Conservation (phyloP, 2,329 filamentous ascomycete species). For the Trichoderma breve region DNA sequence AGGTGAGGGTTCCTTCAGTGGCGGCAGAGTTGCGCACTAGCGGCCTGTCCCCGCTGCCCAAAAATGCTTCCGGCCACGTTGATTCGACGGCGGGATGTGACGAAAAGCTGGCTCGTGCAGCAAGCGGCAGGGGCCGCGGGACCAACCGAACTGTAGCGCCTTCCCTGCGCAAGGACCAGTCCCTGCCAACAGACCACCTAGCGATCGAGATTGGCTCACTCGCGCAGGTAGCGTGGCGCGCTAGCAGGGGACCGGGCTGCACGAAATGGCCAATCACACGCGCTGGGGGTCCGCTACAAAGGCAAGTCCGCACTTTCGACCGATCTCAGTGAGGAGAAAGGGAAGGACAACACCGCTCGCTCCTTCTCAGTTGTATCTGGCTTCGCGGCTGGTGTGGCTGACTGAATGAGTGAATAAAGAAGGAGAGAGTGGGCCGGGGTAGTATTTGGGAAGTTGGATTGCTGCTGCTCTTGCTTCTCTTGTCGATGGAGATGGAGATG, state of each 20-base stretch:
- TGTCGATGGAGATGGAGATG: neutral
- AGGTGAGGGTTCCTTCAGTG: constrained; percentile 18
- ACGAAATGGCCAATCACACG: constrained; percentile 18
- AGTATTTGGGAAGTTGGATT: neutral
- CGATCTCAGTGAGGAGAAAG: constrained; percentile 8
- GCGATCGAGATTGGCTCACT: constrained; percentile 43
- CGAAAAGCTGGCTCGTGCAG: constrained; percentile 45
- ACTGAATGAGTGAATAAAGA: constrained; percentile 12
- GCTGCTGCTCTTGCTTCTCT: neutral
- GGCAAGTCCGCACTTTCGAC: constrained; percentile 15
- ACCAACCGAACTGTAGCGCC: constrained; percentile 45
- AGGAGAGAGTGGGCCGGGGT: neutral
- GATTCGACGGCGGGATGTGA: constrained; percentile 45
- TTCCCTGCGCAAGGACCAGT: constrained; percentile 30
- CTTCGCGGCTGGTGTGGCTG: neutral
- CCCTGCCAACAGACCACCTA: constrained; percentile 30
- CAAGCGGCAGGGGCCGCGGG: constrained; percentile 45
- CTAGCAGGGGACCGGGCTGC: constrained; percentile 6
- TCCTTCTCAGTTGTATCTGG: neutral
- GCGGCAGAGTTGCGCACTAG: constrained; percentile 20
- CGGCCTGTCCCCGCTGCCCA: constrained; percentile 5
- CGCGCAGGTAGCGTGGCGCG: constrained; percentile 25
- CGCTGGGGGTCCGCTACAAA: constrained; percentile 2
- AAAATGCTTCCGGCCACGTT: constrained; percentile 24
- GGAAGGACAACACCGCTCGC: neutral